phyloP scores from a whole-genome alignment of 495 filamentous ascomycete species.

The Cercophora sp. region DNA sequence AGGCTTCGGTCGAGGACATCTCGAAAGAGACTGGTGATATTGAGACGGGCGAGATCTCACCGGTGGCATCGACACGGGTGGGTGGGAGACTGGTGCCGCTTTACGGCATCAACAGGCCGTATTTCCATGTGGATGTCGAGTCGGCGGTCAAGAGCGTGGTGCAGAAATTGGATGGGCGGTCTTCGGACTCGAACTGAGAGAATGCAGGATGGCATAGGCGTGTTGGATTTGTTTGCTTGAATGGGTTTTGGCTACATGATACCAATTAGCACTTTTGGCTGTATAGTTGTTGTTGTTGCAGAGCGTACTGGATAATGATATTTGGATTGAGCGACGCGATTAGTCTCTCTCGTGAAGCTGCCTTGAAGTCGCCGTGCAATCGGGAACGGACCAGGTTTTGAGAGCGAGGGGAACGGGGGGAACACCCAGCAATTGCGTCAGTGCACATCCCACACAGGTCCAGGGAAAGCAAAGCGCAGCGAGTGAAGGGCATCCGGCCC shows the following conservation, averaged over 20 bases:
- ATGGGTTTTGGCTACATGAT: slow-evolving; percentile 2
- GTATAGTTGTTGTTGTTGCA: not conserved
- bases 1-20: not conserved
- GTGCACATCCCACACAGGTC: not conserved
- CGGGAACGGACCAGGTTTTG: too few species aligned
- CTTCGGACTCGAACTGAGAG: slow-evolving; percentile 6
- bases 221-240: not conserved
- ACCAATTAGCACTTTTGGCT: slow-evolving; percentile 5
- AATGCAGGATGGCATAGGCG: not conserved
- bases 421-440: not conserved
- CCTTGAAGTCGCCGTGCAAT: too few species aligned
- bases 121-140: slow-evolving; percentile 61
- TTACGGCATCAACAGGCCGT: slow-evolving; percentile 48
- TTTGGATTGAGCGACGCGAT: not conserved
- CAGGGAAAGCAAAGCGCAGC: not conserved
- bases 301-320: not conserved
- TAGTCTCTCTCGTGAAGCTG: not conserved
- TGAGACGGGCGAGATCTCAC: slow-evolving; percentile 18
- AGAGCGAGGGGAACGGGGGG: too few species aligned
- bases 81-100: slow-evolving; percentile 29
- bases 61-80: slow-evolving; percentile 10
- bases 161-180: slow-evolving; percentile 10
- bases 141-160: slow-evolving; percentile 56
- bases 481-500: not conserved
- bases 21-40: slow-evolving; percentile 12